Conservation (phyloP, 2,329 filamentous ascomycete species). For the Madurella fahalii region DNA sequence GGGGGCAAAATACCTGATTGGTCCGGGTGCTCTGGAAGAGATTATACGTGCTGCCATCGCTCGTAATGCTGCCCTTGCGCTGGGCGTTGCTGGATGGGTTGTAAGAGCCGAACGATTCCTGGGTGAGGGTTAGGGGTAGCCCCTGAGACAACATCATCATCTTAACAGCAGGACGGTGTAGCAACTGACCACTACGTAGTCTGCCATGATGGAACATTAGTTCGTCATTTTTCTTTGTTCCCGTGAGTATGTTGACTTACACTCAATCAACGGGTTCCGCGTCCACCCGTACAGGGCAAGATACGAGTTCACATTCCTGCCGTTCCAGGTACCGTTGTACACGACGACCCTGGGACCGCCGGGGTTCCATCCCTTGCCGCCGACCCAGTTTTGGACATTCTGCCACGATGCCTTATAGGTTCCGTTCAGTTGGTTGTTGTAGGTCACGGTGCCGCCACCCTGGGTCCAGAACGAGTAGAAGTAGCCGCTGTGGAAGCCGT, state of each 20-base stretch:
- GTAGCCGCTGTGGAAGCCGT: slow-evolving; percentile 36
- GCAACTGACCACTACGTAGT: slow-evolving; percentile 24
- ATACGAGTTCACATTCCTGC: slow-evolving; percentile 33
- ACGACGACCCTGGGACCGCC: slow-evolving; percentile 34
- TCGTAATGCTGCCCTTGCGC: slow-evolving; percentile 29
- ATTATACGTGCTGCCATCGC: slow-evolving; percentile 34
- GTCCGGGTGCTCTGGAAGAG: slow-evolving; percentile 31
- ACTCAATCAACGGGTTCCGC: slow-evolving; percentile 27
- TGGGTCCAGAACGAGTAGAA: slow-evolving; percentile 46
- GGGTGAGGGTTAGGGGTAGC: too few species aligned
- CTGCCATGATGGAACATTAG: background rate
- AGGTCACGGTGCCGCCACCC: slow-evolving; percentile 35
- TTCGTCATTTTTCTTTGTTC: too few species aligned
- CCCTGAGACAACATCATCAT: too few species aligned
- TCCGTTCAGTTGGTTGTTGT: slow-evolving; percentile 39
- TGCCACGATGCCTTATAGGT: slow-evolving; percentile 42
- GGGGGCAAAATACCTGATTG: slow-evolving; percentile 26
- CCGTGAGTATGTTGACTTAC: too few species aligned
- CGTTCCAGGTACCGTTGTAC: slow-evolving; percentile 31
- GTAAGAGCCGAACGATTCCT: slow-evolving; percentile 38
- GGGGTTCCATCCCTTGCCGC: slow-evolving; percentile 56
- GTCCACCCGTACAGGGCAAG: slow-evolving; percentile 37
- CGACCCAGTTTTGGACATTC: slow-evolving; percentile 49
- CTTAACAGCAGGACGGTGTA: too few species aligned
- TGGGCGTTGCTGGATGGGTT: slow-evolving; percentile 33